Conservation (phyloP, 192 early-diverging fungal genomes). For the Chytriomyces sp. region DNA sequence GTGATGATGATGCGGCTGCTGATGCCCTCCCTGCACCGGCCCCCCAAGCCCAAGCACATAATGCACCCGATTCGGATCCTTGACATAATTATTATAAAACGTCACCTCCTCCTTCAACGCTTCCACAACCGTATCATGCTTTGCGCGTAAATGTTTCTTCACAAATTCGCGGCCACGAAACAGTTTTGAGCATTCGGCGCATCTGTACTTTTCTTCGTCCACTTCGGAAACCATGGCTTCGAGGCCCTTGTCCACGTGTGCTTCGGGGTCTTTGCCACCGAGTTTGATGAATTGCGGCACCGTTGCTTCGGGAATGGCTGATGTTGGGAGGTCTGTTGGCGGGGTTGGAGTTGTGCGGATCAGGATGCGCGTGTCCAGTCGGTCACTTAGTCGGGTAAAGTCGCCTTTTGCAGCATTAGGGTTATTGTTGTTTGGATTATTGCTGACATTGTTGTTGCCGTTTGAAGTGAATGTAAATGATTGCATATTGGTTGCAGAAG, state of each 20-base stretch:
- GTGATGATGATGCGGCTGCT: constrained; percentile 8
- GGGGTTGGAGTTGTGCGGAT: constrained; percentile 49
- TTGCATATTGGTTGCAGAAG: constrained; percentile 36
- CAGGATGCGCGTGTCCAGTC: constrained; percentile 57
- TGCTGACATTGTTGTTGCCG: background rate
- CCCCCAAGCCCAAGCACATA: constrained; percentile 37
- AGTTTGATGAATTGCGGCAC: constrained; percentile 29
- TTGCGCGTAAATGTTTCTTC: constrained; percentile 88
- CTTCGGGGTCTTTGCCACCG: constrained; percentile 46
- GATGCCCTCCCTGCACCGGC: constrained; percentile 30
- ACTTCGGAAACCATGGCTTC: constrained; percentile 62
- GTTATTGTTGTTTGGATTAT: background rate
- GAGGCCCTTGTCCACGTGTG: constrained; percentile 59
- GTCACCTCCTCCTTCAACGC: constrained; percentile 67
- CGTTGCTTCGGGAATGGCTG: constrained; percentile 17
- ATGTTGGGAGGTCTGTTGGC: constrained; percentile 10
- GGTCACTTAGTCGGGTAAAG: constrained; percentile 9
- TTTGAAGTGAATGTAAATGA: background rate
- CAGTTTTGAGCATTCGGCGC: constrained; percentile 86
- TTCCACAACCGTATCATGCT: constrained; percentile 80
- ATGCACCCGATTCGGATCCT: constrained; percentile 78
- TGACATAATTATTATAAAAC: constrained; percentile 88
- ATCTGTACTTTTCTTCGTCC: constrained; percentile 86
- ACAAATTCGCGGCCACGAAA: constrained; percentile 95
- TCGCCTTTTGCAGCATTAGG: constrained; percentile 38